Percentiles rank a stretch among this genome's conserved stretches.
These are phyloP conservation scores for Hordeum pubiflorum DNA, from an alignment of 202 grass and related monocot species.

Conservation along the genomic window DNA sequence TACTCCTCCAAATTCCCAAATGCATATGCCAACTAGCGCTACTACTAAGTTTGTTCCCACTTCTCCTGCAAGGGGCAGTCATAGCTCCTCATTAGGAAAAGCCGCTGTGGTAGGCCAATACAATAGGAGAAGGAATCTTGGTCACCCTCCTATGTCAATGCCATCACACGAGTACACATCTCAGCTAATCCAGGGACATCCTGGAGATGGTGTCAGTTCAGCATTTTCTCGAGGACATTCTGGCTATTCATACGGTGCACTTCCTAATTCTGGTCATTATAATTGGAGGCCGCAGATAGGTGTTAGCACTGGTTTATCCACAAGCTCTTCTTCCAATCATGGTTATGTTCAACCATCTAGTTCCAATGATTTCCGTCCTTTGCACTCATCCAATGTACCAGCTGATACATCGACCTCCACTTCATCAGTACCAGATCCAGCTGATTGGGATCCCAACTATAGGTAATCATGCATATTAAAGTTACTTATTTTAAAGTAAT, in stretches of 20 bases:
- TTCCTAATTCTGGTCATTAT: slow-evolving; percentile 52
- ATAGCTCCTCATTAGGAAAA: slow-evolving; percentile 70
- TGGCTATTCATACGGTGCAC: slow-evolving; percentile 43
- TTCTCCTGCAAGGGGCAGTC: slow-evolving; percentile 68
- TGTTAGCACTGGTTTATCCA: slow-evolving; percentile 33
- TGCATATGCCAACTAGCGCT: slow-evolving; percentile 45
- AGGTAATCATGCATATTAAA: slow-evolving; percentile 55
- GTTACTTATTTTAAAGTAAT: slow-evolving; percentile 16
- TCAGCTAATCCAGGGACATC: slow-evolving; percentile 42
- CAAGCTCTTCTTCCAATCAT: slow-evolving; percentile 39
- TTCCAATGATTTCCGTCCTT: slow-evolving; percentile 29
- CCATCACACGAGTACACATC: slow-evolving; percentile 60
- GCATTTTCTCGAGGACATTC: slow-evolving; percentile 35
- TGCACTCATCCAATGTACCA: slow-evolving; percentile 29
- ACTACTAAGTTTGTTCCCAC: slow-evolving; percentile 55
- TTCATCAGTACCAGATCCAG: slow-evolving; percentile 65
- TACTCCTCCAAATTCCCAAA: slow-evolving; percentile 79
- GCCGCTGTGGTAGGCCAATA: slow-evolving; percentile 70
- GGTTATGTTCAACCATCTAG: slow-evolving; percentile 45
- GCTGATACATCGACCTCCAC: slow-evolving; percentile 49
- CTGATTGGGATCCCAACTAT: slow-evolving; percentile 94
- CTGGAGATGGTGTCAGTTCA: slow-evolving; percentile 41
- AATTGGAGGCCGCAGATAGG: slow-evolving; percentile 67
- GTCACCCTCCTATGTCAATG: slow-evolving; percentile 56
- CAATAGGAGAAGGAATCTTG: slow-evolving; percentile 65